Evolutionary conservation across 192 early-diverging fungal species (phyloP), one percentile per base, ranked within the genome.

Genomic region (Coemansia sp.): DNA sequence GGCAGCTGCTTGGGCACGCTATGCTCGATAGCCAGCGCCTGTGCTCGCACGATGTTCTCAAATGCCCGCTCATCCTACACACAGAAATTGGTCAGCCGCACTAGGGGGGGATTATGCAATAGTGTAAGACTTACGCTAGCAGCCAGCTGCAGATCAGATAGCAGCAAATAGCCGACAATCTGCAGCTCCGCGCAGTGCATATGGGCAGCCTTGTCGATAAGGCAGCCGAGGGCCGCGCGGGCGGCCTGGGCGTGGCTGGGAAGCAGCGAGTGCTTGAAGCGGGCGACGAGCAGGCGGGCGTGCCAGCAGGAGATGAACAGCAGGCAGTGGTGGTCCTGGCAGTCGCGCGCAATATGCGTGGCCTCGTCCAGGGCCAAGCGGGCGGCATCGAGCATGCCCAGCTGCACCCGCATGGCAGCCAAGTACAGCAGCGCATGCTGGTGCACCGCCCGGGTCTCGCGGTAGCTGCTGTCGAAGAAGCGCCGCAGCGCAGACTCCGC

Each of bases 291-390:
- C 4, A 70, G 59, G 1, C 63, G 62, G 13, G 59, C 35, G 26
- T 65, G 55, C 73, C 73, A 76, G 55, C 53, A 53, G 20, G 49
- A 50, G 3, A 56, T 62, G 6, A 59, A 76, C 35, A 70, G 42
- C 9, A 69, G 48, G 23, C 63, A 69, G 10, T 39, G 21, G 38
- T 69, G 66, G 59, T 76, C 73, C 48, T 76, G 73, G 28, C 58
- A 63, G 45, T 76, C 73, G 51, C 67, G 67, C 20, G 73, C 73
- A 6, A 70, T 61, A 37, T 76, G 73, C 11, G 55, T 65, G 14
- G 73, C 73, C 63, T 76, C 73, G 0, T 35, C 23, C 39, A 76
- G 59, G 6, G 73, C 73, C 26, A 42, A 40, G 14, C 39, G 57
- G 6, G 73, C 66, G 5, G 19, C 57, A 6, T 26, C 41, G 23